These are phyloP conservation scores for Eudorina sp. DNA, from an alignment of 139 green algal genomes.

Conservation along the genomic window DNA sequence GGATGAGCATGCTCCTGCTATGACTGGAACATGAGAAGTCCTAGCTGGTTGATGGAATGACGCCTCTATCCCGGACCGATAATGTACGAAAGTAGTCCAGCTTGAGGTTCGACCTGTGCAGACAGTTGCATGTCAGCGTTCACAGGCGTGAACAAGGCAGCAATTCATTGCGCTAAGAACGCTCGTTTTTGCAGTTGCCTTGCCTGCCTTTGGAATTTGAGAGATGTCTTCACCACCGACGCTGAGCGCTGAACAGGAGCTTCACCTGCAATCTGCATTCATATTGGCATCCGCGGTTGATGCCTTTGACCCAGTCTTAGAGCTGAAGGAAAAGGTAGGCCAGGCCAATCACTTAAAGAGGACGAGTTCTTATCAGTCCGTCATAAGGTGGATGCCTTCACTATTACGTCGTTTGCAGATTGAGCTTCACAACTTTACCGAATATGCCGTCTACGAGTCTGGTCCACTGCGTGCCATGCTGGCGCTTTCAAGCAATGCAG, in stretches of 20 bases:
- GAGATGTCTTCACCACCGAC: neutral
- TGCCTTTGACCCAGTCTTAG: neutral
- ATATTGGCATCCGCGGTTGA: neutral
- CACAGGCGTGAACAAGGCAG: too few relatives aligned
- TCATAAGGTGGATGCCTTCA: neutral
- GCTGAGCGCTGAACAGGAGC: neutral
- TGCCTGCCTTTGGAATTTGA: too few relatives aligned
- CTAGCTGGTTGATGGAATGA: too few relatives aligned
- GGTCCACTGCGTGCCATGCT: neutral
- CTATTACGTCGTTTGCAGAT: neutral
- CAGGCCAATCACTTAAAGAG: too few relatives aligned
- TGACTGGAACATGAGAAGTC: too few relatives aligned
- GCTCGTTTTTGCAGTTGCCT: too few relatives aligned
- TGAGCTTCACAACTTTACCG: slow-evolving; percentile 24
- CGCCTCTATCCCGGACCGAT: too few relatives aligned
- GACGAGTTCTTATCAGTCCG: neutral
- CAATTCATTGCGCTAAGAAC: too few relatives aligned
- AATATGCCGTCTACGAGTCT: neutral
- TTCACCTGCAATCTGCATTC: slow-evolving; percentile 23
- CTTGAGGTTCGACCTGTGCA: too few relatives aligned
- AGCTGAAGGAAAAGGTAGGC: slow-evolving; percentile 7
- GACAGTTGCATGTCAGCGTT: too few relatives aligned
- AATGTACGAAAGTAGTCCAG: too few relatives aligned
- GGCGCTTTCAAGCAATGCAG: neutral
- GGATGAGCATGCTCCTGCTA: too few relatives aligned